phyloP scores from a whole-genome alignment of 2,329 filamentous ascomycete genomes.

The Aspergillus brasiliensis region DNA sequence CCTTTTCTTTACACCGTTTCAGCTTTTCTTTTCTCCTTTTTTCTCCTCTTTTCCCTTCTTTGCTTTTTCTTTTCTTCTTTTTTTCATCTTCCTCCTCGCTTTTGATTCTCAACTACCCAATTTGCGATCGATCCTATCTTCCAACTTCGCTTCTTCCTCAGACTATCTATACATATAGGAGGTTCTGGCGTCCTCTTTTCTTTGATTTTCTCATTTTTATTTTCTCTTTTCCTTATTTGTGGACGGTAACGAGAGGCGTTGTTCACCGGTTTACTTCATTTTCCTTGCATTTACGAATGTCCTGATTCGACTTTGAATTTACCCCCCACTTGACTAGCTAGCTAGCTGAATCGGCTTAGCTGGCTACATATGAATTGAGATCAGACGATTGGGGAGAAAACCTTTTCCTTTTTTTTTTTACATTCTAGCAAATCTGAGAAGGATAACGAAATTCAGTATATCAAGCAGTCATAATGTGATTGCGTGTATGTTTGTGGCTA shows the following conservation, averaged over 20 bases:
- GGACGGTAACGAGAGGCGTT: neutral
- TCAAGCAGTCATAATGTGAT: neutral
- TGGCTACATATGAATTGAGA: neutral
- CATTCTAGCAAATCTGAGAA: neutral
- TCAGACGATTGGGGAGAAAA: neutral
- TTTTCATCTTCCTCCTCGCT: neutral
- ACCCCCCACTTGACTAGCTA: neutral
- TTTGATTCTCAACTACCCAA: neutral
- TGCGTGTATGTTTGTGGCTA: neutral
- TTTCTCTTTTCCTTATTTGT: neutral
- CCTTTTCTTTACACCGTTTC: neutral
- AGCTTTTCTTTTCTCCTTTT: too few relatives aligned
- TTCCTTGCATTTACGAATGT: neutral
- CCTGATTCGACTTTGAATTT: neutral
- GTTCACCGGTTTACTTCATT: neutral
- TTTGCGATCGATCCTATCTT: neutral
- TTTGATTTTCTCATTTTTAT: neutral
- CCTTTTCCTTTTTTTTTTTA: too few relatives aligned
- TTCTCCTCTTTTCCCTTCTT: neutral
- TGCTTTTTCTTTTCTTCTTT: neutral
- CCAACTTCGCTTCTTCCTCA: neutral
- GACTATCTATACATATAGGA: neutral
- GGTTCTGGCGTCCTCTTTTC: neutral
- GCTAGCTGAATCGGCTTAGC: neutral
- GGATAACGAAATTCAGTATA: neutral